Evolutionary conservation across 495 filamentous ascomycete species (phyloP).

Genomic region (Neurospora sp.): DNA sequence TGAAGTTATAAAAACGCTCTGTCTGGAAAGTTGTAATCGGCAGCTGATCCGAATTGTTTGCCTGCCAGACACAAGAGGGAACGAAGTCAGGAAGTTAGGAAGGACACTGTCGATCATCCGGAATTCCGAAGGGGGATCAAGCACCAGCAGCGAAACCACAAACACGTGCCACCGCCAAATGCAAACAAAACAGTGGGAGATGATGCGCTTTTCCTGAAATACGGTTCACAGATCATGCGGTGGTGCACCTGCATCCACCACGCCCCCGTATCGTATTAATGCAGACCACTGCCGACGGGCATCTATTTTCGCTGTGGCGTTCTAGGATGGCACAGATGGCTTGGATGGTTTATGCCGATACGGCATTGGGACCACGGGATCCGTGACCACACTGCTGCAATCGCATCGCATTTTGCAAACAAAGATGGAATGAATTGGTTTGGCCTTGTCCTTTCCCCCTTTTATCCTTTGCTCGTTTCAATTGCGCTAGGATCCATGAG

Average conservation of each 20-base stretch:
- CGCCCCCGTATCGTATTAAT: background rate
- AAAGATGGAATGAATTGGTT: background rate
- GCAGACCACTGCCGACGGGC: background rate
- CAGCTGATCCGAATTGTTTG: background rate
- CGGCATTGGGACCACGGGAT: background rate
- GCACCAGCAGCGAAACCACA: background rate
- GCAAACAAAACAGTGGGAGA: background rate
- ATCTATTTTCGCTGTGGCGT: background rate
- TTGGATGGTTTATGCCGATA: background rate
- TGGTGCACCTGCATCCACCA: background rate
- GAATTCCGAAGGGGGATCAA: background rate
- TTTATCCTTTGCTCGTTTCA: background rate
- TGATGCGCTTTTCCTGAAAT: background rate
- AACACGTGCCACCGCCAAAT: background rate
- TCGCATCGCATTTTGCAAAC: background rate
- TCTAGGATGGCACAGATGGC: background rate
- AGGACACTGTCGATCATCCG: background rate
- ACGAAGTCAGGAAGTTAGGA: background rate
- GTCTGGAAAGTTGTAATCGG: background rate
- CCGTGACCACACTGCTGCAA: background rate
- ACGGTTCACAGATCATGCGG: background rate
- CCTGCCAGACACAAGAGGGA: background rate
- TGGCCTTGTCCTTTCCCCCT: background rate
- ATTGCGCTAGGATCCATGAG: background rate
- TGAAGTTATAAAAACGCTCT: background rate